Conservation (phyloP, 768 basidiomycete genomes). For the Dioszegia crocea region DNA sequence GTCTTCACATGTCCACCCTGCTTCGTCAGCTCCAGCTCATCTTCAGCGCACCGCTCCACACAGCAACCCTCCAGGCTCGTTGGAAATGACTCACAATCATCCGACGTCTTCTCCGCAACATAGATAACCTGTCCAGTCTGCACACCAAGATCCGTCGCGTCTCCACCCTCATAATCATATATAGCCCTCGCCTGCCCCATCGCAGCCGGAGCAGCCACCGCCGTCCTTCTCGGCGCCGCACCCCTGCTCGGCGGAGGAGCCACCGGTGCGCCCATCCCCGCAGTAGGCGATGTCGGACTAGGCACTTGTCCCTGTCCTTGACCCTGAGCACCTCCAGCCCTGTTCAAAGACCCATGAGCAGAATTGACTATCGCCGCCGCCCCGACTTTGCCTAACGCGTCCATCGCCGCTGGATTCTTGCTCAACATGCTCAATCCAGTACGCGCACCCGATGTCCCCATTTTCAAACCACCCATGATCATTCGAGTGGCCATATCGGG, state of each 20-base stretch:
- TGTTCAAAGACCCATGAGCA: slow-evolving; percentile 17
- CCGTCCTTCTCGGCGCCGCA: slow-evolving; percentile 22
- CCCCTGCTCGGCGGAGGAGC: slow-evolving; percentile 12
- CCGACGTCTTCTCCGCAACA: slow-evolving; percentile 38
- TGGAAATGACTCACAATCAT: slow-evolving; percentile 33
- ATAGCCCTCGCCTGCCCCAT: slow-evolving; percentile 34
- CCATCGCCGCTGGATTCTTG: slow-evolving; percentile 32
- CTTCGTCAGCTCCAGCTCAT: background rate
- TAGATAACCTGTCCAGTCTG: slow-evolving; percentile 37
- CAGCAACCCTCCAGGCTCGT: too few species aligned
- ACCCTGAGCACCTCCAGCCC: background rate
- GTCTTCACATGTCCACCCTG: slow-evolving; percentile 47
- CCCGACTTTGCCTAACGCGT: slow-evolving; percentile 28
- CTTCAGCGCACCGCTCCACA: too few species aligned
- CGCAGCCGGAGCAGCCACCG: slow-evolving; percentile 8
- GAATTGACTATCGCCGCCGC: slow-evolving; percentile 27
- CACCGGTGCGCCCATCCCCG: slow-evolving; percentile 24
- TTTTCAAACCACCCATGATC: slow-evolving; percentile 24
- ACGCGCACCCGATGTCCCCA: slow-evolving; percentile 21
- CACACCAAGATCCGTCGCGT: slow-evolving; percentile 30
- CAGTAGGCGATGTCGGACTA: slow-evolving; percentile 12
- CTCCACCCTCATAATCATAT: slow-evolving; percentile 38
- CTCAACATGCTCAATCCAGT: slow-evolving; percentile 23
- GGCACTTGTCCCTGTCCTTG: slow-evolving; percentile 2
- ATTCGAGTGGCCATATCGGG: slow-evolving; percentile 31